Conservation (phyloP, 23 red algal genomes). For the Gracilariopsis chorda region DNA sequence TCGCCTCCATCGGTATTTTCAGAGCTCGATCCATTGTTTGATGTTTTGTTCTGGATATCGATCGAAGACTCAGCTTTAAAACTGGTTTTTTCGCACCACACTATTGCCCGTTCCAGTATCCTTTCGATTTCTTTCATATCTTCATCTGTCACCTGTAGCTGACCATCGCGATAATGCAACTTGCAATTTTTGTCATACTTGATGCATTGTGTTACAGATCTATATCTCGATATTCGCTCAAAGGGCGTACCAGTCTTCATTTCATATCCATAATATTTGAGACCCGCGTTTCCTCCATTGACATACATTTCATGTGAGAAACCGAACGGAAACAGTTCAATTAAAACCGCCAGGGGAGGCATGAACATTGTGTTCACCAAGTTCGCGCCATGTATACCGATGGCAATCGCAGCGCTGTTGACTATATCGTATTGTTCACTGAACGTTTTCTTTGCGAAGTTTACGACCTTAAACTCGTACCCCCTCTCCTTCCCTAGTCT, state of each 20-base stretch:
- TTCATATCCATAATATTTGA: conserved; percentile 74
- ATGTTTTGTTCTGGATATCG: too few relatives aligned
- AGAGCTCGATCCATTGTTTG: too few relatives aligned
- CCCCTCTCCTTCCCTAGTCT: conserved; percentile 32
- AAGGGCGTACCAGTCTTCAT: conserved; percentile 60
- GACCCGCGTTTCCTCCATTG: conserved; percentile 76
- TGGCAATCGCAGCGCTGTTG: conserved; percentile 58
- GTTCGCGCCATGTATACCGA: conserved; percentile 91
- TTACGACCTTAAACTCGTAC: conserved; percentile 50
- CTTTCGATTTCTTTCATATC: conserved; percentile 41
- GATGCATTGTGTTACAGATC: conserved; percentile 54
- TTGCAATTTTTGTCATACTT: conserved; percentile 60
- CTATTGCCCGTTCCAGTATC: conserved; percentile 18
- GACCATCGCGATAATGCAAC: conserved; percentile 65
- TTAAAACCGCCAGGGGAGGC: conserved; percentile 72
- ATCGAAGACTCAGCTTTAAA: too few relatives aligned
- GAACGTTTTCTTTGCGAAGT: conserved; percentile 63
- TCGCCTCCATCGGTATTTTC: too few relatives aligned
- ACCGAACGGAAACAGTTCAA: conserved; percentile 83
- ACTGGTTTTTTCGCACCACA: conserved; percentile 47
- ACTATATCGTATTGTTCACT: conserved; percentile 60
- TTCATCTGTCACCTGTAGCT: conserved; percentile 42
- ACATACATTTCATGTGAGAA: conserved; percentile 91
- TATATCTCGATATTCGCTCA: conserved; percentile 8
- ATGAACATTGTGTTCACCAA: conserved; percentile 89